phyloP scores from a whole-genome alignment of 192 early-diverging fungal species.

The Linnemannia elongata region DNA sequence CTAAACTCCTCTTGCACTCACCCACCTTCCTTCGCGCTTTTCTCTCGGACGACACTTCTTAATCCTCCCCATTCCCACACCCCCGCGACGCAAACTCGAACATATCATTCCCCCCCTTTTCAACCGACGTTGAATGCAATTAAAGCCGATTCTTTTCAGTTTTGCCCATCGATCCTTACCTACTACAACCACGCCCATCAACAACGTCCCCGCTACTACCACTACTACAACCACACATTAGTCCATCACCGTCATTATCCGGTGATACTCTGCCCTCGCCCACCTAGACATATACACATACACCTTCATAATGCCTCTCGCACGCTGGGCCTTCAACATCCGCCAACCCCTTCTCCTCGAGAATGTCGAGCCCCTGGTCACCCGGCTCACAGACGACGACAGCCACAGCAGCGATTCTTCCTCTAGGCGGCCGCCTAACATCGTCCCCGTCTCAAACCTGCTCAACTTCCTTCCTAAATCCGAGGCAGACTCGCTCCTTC shows the following conservation, averaged over 20 bases:
- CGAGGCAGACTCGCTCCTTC: constrained; percentile 31
- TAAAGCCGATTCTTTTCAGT: background rate
- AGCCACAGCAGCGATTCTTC: background rate
- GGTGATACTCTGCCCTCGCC: background rate
- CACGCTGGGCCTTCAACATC: constrained; percentile 55
- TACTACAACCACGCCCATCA: background rate
- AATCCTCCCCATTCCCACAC: background rate
- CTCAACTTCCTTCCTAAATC: constrained; percentile 44
- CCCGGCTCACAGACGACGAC: constrained; percentile 33
- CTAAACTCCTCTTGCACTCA: background rate
- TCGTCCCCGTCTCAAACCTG: constrained; percentile 49
- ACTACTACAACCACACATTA: background rate
- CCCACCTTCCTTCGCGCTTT: background rate
- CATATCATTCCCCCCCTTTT: background rate
- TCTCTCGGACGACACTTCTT: background rate
- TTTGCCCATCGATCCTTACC: background rate
- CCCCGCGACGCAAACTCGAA: background rate
- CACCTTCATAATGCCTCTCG: constrained; percentile 28
- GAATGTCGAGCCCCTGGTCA: constrained; percentile 43
- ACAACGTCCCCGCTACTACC: background rate
- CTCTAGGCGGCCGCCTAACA: background rate
- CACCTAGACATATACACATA: background rate
- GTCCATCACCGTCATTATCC: background rate
- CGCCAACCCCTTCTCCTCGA: constrained; percentile 49
- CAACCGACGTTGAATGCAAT: background rate